A percentile compares a stretch with the other conserved stretches of the same genome.
These are phyloP conservation scores for Talaromyces verruculosus DNA, from an alignment of 2,329 filamentous ascomycete genomes.

Conservation along the genomic window DNA sequence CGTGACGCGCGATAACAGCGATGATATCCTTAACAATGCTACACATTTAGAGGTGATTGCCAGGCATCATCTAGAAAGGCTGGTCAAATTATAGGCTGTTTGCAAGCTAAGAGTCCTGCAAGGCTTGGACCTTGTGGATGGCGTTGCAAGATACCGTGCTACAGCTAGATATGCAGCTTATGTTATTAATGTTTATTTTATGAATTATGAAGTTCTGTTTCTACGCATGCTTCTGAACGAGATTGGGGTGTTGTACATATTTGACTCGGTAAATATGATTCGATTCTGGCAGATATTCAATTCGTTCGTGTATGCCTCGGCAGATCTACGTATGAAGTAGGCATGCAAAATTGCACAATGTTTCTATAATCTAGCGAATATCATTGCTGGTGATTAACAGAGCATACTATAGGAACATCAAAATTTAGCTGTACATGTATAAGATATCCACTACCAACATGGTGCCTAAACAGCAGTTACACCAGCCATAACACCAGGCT, in stretches of 20 bases:
- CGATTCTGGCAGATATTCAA: neutral
- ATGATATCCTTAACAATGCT: slow-evolving; percentile 11
- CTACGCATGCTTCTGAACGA: neutral
- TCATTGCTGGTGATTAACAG: neutral
- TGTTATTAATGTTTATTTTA: slow-evolving; percentile 18
- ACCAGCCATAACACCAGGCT: slow-evolving; percentile 6
- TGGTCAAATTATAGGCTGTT: slow-evolving; percentile 9
- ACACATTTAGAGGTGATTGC: slow-evolving; percentile 17
- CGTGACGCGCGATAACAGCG: neutral
- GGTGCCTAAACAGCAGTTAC: neutral
- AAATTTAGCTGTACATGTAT: neutral
- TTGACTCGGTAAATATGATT: neutral
- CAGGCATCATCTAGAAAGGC: slow-evolving; percentile 15
- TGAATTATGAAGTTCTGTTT: slow-evolving; percentile 16
- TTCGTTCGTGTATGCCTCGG: neutral
- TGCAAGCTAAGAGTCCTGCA: neutral
- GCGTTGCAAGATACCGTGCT: neutral
- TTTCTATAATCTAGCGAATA: neutral
- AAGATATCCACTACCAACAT: neutral
- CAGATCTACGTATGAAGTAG: neutral
- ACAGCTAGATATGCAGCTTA: neutral
- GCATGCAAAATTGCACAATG: neutral
- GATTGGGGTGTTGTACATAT: neutral
- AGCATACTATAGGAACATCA: neutral
- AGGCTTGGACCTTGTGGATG: neutral